Conservation (phyloP, 1,284 basidiomycete species). For the Takashimella tepidaria region DNA sequence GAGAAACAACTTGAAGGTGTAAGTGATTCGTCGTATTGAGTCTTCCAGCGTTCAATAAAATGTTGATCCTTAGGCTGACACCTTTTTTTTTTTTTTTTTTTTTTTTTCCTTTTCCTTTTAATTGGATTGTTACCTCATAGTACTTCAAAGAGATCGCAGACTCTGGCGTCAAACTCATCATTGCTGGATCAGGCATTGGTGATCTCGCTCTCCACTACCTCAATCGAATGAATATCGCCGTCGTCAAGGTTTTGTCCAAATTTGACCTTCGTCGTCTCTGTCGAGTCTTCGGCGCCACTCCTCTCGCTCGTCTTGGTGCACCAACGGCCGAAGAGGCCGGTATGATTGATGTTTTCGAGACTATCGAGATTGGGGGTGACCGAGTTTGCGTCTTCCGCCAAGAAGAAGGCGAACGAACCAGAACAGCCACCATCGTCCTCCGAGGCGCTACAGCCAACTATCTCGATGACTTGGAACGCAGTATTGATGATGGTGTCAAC, state of each 20-base stretch:
- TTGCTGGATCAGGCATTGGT: conserved; percentile 87
- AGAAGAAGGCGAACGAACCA: conserved; percentile 65
- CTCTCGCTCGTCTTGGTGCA: conserved; percentile 89
- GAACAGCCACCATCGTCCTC: conserved; percentile 88
- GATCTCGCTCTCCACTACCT: conserved; percentile 97
- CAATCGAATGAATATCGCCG: conserved; percentile 86
- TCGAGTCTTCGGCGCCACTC: conserved; percentile 92
- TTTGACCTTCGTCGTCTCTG: conserved; percentile 93
- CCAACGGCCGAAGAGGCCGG: conserved; percentile 97
- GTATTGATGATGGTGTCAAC: conserved; percentile 95
- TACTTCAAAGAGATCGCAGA: conserved; percentile 97
- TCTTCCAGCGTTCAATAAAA: not conserved
- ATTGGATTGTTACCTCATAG: conserved; percentile 52
- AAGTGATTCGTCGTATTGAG: conserved; percentile 15
- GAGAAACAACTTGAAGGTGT: conserved; percentile 94
- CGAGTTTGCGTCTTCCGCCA: conserved; percentile 95
- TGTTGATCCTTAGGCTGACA: not conserved
- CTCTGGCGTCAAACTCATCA: conserved; percentile 87
- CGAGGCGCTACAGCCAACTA: conserved; percentile 94
- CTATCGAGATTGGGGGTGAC: conserved; percentile 94
- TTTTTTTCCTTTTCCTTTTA: too few relatives aligned
- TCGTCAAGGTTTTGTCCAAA: conserved; percentile 96
- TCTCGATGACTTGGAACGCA: conserved; percentile 91
- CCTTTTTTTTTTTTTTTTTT: too few relatives aligned
- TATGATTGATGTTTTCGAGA: conserved; percentile 88